Percentiles rank a stretch among this genome's conserved stretches.
These are phyloP conservation scores for Hortiboletus campestris DNA, from an alignment of 768 basidiomycete genomes.

Conservation along the genomic window DNA sequence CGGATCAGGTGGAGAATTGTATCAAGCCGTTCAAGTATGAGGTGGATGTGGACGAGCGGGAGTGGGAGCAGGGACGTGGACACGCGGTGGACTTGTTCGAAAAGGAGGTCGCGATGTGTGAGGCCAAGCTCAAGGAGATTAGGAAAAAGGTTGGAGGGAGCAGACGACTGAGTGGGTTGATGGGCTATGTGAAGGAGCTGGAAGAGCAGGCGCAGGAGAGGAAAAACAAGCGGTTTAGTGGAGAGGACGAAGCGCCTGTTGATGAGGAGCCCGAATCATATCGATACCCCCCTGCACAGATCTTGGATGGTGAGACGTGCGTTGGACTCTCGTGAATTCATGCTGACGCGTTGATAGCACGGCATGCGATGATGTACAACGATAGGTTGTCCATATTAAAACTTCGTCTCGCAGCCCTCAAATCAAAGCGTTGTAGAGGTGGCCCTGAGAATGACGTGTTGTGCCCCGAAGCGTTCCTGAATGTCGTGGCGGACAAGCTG, in stretches of 20 bases:
- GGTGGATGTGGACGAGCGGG: slow-evolving; percentile 87
- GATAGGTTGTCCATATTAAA: slow-evolving; percentile 83
- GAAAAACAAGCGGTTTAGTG: slow-evolving; percentile 49
- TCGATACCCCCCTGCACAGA: slow-evolving; percentile 86
- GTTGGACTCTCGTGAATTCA: background rate
- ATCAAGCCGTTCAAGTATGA: slow-evolving; percentile 99
- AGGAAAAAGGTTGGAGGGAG: slow-evolving; percentile 85
- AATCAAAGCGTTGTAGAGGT: slow-evolving; percentile 81
- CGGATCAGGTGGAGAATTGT: slow-evolving; percentile 98
- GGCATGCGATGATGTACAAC: slow-evolving; percentile 85
- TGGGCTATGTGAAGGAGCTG: slow-evolving; percentile 75
- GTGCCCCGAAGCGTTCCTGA: slow-evolving; percentile 96
- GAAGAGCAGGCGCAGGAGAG: slow-evolving; percentile 75
- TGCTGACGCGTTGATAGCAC: slow-evolving; percentile 50
- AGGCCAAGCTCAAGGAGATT: slow-evolving; percentile 84
- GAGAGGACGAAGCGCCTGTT: slow-evolving; percentile 35
- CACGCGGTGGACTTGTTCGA: slow-evolving; percentile 77
- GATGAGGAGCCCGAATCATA: slow-evolving; percentile 66
- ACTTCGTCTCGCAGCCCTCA: slow-evolving; percentile 80
- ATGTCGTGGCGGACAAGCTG: slow-evolving; percentile 95
- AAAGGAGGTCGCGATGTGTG: slow-evolving; percentile 81
- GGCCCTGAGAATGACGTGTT: slow-evolving; percentile 88
- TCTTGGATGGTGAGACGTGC: slow-evolving; percentile 75
- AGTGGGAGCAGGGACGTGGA: slow-evolving; percentile 87
- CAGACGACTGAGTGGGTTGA: slow-evolving; percentile 70